These are phyloP conservation scores for Basipetospora chlamydospora DNA, from an alignment of 2,329 filamentous ascomycete genomes.

Conservation along the genomic window DNA sequence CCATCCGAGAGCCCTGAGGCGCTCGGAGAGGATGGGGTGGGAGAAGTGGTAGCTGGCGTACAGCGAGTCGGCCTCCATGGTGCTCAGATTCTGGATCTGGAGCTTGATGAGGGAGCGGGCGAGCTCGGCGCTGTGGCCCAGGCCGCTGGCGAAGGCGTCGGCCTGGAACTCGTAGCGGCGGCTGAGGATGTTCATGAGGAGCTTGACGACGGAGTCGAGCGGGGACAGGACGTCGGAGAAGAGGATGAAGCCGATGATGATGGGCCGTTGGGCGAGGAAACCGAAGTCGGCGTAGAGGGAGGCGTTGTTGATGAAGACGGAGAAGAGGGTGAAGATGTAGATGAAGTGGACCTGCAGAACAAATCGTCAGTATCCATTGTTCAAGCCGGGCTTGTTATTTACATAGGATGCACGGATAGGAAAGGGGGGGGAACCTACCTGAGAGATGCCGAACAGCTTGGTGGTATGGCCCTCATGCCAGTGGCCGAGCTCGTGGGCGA, in stretches of 20 bases:
- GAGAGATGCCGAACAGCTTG: slow-evolving; percentile 72
- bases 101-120: slow-evolving; percentile 87
- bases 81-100: slow-evolving; percentile 94
- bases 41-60: slow-evolving; percentile 98
- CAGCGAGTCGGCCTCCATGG: slow-evolving; percentile 97
- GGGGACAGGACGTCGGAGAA: slow-evolving; percentile 95
- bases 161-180: slow-evolving; percentile 94
- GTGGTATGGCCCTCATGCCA: slow-evolving; percentile 96
- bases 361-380: too few relatives aligned
- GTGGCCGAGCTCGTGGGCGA: slow-evolving; percentile 92
- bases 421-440: slow-evolving; percentile 36
- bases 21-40: slow-evolving; percentile 88
- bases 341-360: slow-evolving; percentile 68
- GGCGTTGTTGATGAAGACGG: slow-evolving; percentile 89
- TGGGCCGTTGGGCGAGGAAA: slow-evolving; percentile 68
- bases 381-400: slow-evolving; percentile 15
- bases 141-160: slow-evolving; percentile 71
- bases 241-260: slow-evolving; percentile 92
- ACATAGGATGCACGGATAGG: not conserved
- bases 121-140: slow-evolving; percentile 74
- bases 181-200: slow-evolving; percentile 90
- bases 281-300: slow-evolving; percentile 87
- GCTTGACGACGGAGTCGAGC: slow-evolving; percentile 87
- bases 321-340: slow-evolving; percentile 94
- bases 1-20: slow-evolving; percentile 84